Percentiles rank a stretch among this genome's conserved stretches.
phyloP scores from a whole-genome alignment of 441 rosid species.

The Adansonia grandidieri region DNA sequence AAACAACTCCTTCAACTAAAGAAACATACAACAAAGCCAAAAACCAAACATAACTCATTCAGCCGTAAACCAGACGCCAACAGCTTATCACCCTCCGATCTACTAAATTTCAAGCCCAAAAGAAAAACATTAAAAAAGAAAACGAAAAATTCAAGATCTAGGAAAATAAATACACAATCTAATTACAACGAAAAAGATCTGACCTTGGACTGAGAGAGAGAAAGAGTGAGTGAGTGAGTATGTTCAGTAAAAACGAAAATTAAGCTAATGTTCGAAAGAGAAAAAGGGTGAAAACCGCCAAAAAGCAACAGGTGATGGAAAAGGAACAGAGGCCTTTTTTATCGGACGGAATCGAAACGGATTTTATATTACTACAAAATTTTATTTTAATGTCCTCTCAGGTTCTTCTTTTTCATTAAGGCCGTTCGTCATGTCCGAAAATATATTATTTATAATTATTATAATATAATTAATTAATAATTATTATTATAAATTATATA shows the following conservation, averaged over 20 bases:
- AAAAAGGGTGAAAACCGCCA: constrained; percentile 33
- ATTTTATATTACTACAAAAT: neutral
- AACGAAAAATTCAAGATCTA: constrained; percentile 25
- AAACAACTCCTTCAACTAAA: neutral
- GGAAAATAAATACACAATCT: neutral
- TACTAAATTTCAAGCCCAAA: constrained; percentile 15
- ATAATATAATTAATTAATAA: no score
- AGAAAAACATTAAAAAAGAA: neutral
- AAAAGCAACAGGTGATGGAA: constrained; percentile 31
- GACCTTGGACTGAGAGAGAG: constrained; percentile 5
- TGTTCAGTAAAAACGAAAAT: neutral
- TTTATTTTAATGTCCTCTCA: neutral
- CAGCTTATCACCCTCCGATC: constrained; percentile 36
- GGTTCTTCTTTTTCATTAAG: no score
- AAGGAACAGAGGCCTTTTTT: constrained; percentile 4
- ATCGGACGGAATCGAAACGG: constrained; percentile 47
- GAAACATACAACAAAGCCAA: neutral
- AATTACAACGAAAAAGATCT: neutral
- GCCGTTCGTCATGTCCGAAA: no score
- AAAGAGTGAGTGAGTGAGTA: neutral
- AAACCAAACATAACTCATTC: constrained; percentile 26
- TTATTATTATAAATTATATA: no score
- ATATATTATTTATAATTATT: no score
- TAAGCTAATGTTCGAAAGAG: constrained; percentile 37
- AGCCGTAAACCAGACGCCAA: constrained; percentile 22